A percentile compares a stretch with the other conserved stretches of the same genome.
phyloP scores from a whole-genome alignment of 2,329 filamentous ascomycete species.

The Phialophora tarda region DNA sequence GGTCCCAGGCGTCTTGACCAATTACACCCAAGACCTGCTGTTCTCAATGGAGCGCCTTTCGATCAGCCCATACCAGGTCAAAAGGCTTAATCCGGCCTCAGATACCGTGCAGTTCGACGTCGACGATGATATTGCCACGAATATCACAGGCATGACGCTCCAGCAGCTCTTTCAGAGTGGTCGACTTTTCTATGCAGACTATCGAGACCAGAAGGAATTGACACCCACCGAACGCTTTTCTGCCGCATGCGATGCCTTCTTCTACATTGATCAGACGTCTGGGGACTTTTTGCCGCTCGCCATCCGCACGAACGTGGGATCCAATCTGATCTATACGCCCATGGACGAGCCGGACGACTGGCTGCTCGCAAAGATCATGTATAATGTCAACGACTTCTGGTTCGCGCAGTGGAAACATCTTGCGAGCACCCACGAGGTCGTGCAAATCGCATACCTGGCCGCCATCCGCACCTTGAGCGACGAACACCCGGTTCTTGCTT shows the following conservation, averaged over 20 bases:
- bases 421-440: slow-evolving; percentile 27
- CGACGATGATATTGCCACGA: slow-evolving; percentile 18
- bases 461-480: slow-evolving; percentile 25
- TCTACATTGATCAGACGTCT: slow-evolving; percentile 21
- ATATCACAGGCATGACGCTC: slow-evolving; percentile 21
- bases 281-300: slow-evolving; percentile 21
- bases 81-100: slow-evolving; percentile 20
- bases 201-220: slow-evolving; percentile 23
- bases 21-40: slow-evolving; percentile 25
- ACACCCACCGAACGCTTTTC: slow-evolving; percentile 19
- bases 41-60: slow-evolving; percentile 27
- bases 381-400: slow-evolving; percentile 27
- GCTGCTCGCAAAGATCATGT: slow-evolving; percentile 28
- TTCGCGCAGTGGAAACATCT: slow-evolving; percentile 26
- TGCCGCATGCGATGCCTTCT: slow-evolving; percentile 18
- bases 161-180: slow-evolving; percentile 17
- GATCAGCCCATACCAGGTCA: slow-evolving; percentile 23
- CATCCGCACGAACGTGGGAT: slow-evolving; percentile 24
- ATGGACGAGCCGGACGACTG: slow-evolving; percentile 19
- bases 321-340: slow-evolving; percentile 20
- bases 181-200: slow-evolving; percentile 25
- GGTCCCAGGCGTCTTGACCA: slow-evolving; percentile 19
- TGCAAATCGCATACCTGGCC: slow-evolving; percentile 23
- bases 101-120: slow-evolving; percentile 24
- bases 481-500: slow-evolving; percentile 22